A percentile compares a stretch with the other conserved stretches of the same genome.
phyloP scores from a whole-genome alignment of 2,329 filamentous ascomycete species.

The Penicillium crustosum region DNA sequence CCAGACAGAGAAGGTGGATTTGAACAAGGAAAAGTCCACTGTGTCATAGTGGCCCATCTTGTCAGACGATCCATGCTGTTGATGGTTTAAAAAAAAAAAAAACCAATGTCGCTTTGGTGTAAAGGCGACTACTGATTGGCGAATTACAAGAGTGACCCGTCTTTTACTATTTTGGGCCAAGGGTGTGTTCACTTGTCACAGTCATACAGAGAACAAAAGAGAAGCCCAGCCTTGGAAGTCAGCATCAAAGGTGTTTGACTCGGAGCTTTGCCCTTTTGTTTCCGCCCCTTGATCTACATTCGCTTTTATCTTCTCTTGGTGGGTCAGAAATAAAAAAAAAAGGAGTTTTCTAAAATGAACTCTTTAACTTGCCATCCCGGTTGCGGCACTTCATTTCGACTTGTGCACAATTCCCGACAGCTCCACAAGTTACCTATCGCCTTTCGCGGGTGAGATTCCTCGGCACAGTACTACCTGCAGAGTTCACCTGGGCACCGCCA shows the following conservation, averaged over 20 bases:
- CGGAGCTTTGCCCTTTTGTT: conserved; percentile 13
- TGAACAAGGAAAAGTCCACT: conserved; percentile 1
- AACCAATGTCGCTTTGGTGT: not conserved
- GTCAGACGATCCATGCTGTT: conserved; percentile 6
- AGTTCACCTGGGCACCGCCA: conserved; percentile 12
- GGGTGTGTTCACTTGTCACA: conserved; percentile 14
- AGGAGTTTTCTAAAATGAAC: conserved; percentile 1
- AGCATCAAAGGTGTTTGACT: conserved; percentile 6
- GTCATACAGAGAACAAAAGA: conserved; percentile 12
- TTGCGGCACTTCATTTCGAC: conserved; percentile 8
- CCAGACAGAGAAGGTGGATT: conserved; percentile 20
- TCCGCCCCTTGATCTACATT: conserved; percentile 17
- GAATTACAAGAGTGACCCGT: not conserved
- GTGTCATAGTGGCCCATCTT: conserved; percentile 8
- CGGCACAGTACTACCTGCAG: conserved; percentile 18
- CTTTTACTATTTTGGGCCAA: conserved; percentile 1
- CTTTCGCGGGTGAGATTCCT: conserved; percentile 11
- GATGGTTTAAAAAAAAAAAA: not conserved
- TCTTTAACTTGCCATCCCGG: conserved; percentile 7
- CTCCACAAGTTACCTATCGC: conserved; percentile 17
- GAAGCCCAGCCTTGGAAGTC: not conserved
- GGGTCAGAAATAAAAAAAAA: conserved; percentile 8
- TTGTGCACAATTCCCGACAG: conserved; percentile 10
- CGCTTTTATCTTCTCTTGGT: conserved; percentile 15
- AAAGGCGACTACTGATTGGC: conserved; percentile 6